These are phyloP conservation scores for Eustoma russellianum DNA, from an alignment of 257 asterid genomes.

Conservation along the genomic window DNA sequence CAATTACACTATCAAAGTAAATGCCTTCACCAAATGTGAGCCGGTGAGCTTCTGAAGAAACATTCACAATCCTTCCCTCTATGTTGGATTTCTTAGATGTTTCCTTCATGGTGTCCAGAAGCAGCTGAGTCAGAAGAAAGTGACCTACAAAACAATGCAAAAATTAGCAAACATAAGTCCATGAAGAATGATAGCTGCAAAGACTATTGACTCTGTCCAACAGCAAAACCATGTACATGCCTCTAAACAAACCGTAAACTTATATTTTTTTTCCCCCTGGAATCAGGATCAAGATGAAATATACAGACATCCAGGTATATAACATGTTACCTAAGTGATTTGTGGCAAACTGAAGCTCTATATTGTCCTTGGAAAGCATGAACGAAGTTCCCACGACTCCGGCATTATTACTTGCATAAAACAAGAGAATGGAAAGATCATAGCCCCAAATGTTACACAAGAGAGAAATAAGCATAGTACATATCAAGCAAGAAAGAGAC, in stretches of 20 bases:
- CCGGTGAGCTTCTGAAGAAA: slow-evolving; percentile 66
- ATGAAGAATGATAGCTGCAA: not conserved
- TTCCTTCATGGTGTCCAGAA: slow-evolving; percentile 71
- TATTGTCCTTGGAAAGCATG: slow-evolving; percentile 61
- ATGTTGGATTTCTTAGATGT: slow-evolving; percentile 47
- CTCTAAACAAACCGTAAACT: no score
- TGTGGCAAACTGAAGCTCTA: slow-evolving; percentile 85
- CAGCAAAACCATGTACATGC: no score
- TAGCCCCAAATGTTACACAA: not conserved
- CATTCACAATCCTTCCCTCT: slow-evolving; percentile 85
- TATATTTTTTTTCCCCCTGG: not conserved
- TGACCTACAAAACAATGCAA: slow-evolving; percentile 53
- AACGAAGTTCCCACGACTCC: slow-evolving; percentile 71
- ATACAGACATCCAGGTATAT: not conserved
- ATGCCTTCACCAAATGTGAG: slow-evolving; percentile 43
- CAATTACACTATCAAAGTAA: not conserved
- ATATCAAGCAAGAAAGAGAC: not conserved
- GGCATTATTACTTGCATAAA: slow-evolving; percentile 61
- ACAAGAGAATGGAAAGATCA: slow-evolving; percentile 8
- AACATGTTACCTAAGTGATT: slow-evolving; percentile 58
- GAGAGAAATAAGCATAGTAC: not conserved
- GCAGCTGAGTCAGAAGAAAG: slow-evolving; percentile 62
- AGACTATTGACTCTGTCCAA: no score
- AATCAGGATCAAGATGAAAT: not conserved
- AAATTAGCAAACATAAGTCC: not conserved